Percentiles rank a stretch among this genome's conserved stretches.
Conservation (phyloP, 805 yeast species). For the Candida insectorum region DNA sequence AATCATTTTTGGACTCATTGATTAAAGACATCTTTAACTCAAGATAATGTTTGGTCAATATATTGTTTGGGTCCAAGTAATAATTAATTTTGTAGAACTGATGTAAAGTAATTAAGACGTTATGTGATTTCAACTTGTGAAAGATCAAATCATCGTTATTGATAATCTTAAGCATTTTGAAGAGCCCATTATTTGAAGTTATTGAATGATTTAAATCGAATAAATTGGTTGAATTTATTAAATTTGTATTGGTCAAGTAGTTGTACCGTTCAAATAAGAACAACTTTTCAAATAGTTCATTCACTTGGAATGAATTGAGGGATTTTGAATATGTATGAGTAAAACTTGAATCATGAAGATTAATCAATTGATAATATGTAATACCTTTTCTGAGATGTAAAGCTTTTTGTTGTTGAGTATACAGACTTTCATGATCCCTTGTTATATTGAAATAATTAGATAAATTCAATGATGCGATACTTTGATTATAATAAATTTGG, state of each 20-base stretch:
- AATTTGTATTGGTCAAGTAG: conserved; percentile 17
- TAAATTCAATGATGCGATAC: conserved; percentile 25
- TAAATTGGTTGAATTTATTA: conserved; percentile 11
- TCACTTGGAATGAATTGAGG: conserved; percentile 17
- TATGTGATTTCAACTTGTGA: conserved; percentile 15
- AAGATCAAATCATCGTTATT: conserved; percentile 15
- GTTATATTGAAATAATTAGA: conserved; percentile 28
- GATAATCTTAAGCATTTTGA: conserved; percentile 11
- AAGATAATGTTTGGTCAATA: conserved; percentile 6
- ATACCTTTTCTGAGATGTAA: conserved; percentile 24
- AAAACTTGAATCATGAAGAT: conserved; percentile 14
- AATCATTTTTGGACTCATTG: conserved; percentile 10
- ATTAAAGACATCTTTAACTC: conserved; percentile 11
- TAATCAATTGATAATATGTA: conserved; percentile 28
- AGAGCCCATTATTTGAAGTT: conserved; percentile 5
- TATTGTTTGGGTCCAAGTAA: conserved; percentile 11
- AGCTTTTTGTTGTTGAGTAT: conserved; percentile 26
- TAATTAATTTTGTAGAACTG: conserved; percentile 13
- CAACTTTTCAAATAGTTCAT: conserved; percentile 30
- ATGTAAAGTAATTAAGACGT: conserved; percentile 10
- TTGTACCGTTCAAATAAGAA: conserved; percentile 25
- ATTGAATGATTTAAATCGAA: conserved; percentile 7
- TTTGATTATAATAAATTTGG: conserved; percentile 29
- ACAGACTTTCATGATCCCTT: conserved; percentile 10
- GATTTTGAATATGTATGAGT: conserved; percentile 2